Conservation (phyloP, 1,284 basidiomycete genomes). For the Serendipita sp. region DNA sequence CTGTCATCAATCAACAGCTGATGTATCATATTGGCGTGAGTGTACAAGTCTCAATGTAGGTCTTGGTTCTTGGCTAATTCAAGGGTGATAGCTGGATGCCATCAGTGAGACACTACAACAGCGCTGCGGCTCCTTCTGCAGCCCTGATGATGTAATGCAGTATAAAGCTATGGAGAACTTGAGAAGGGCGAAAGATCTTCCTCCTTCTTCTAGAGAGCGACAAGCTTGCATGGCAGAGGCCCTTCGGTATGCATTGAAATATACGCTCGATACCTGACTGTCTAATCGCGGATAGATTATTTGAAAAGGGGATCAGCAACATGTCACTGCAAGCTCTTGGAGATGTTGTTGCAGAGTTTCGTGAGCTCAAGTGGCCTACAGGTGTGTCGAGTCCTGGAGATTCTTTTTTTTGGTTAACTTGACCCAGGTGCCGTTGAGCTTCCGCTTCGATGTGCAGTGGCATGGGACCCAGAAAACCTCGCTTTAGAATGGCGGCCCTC, state of each 20-base stretch:
- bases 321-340: conserved; percentile 74
- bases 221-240: conserved; percentile 70
- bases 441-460: conserved; percentile 70
- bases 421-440: conserved; percentile 68
- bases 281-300: conserved; percentile 39
- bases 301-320: conserved; percentile 74
- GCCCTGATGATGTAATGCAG: conserved; percentile 92
- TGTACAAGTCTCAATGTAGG: conserved; percentile 10
- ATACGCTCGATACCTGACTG: conserved; percentile 4
- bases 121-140: conserved; percentile 93
- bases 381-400: conserved; percentile 29
- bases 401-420: conserved; percentile 5
- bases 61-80: conserved; percentile 4
- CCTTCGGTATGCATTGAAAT: conserved; percentile 38
- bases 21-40: conserved; percentile 86
- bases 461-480: conserved; percentile 63
- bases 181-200: conserved; percentile 74
- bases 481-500: conserved; percentile 39
- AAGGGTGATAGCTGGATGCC: conserved; percentile 63
- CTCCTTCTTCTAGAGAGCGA: conserved; percentile 50
- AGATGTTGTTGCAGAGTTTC: conserved; percentile 78
- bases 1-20: conserved; percentile 95
- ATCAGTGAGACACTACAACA: conserved; percentile 90
- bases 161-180: conserved; percentile 97
- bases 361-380: conserved; percentile 66